Conservation (phyloP, 2,329 filamentous ascomycete species). For the Ophiostoma sp. region DNA sequence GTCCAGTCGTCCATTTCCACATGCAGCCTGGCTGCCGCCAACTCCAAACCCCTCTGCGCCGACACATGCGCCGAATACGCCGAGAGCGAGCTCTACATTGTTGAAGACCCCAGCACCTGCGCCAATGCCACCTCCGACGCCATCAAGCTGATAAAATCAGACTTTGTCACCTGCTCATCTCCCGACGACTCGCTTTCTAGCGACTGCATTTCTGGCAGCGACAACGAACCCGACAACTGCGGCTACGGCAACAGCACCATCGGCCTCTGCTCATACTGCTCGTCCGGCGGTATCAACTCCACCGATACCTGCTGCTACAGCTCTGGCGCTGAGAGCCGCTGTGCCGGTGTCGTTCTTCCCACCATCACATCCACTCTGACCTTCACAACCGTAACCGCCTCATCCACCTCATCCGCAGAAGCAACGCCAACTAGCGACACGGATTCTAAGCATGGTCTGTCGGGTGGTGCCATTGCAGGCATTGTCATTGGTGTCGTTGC, state of each 20-base stretch:
- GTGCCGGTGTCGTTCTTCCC: constrained; percentile 71
- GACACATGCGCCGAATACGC: constrained; percentile 80
- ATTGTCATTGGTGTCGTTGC: constrained; percentile 77
- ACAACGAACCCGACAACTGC: constrained; percentile 82
- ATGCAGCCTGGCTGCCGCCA: constrained; percentile 61
- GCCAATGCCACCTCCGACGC: constrained; percentile 59
- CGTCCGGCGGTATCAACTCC: constrained; percentile 75
- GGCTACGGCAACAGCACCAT: constrained; percentile 68
- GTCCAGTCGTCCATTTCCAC: constrained; percentile 75
- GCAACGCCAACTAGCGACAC: constrained; percentile 30
- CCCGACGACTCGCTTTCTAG: constrained; percentile 73
- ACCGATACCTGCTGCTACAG: constrained; percentile 94
- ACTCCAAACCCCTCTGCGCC: constrained; percentile 75
- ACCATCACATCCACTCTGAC: constrained; percentile 65
- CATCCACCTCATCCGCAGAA: constrained; percentile 43
- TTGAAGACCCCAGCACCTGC: constrained; percentile 69
- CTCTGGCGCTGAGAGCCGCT: constrained; percentile 67
- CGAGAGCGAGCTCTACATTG: constrained; percentile 80
- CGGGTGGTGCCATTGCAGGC: constrained; percentile 84
- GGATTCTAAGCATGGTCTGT: constrained; percentile 45
- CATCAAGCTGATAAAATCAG: constrained; percentile 74
- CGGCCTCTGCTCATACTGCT: constrained; percentile 84
- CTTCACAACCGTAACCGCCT: constrained; percentile 45
- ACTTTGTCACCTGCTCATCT: constrained; percentile 84
- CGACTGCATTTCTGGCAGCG: constrained; percentile 66